Evolutionary conservation across 164 flowering plant species (phyloP).

Genomic region (Santalum album): DNA sequence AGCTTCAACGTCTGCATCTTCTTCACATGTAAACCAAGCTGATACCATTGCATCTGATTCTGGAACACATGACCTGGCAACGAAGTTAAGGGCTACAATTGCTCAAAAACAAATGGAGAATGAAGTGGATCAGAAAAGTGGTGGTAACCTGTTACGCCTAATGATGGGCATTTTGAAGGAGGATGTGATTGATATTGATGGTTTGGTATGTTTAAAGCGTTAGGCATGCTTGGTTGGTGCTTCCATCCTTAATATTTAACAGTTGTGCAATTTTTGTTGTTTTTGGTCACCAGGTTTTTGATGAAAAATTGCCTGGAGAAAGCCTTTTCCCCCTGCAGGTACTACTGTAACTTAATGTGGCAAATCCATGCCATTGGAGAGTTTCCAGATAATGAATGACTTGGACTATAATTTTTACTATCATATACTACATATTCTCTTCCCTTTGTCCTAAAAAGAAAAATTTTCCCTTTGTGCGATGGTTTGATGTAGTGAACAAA

Average conservation of each 20-base stretch:
- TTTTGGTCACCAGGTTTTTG: constrained; percentile 71
- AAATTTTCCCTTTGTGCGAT: too few species aligned
- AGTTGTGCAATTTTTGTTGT: constrained; percentile 4
- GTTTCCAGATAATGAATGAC: too few species aligned
- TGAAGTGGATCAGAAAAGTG: constrained; percentile 63
- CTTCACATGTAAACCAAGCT: constrained; percentile 36
- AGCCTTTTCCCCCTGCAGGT: constrained; percentile 89
- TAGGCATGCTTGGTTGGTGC: constrained; percentile 1
- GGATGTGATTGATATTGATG: constrained; percentile 75
- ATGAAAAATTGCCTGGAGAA: constrained; percentile 81
- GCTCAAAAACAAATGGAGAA: constrained; percentile 82
- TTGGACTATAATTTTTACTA: too few species aligned
- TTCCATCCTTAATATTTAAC: constrained; percentile 3
- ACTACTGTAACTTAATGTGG: too few species aligned
- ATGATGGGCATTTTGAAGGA: constrained; percentile 81
- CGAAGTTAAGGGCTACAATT: constrained; percentile 75
- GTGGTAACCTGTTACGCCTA: constrained; percentile 63
- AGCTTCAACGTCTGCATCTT: constrained; percentile 75
- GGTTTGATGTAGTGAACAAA: too few species aligned
- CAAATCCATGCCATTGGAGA: too few species aligned
- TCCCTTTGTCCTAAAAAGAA: too few species aligned
- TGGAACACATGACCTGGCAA: constrained; percentile 77
- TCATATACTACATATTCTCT: too few species aligned
- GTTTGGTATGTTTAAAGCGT: constrained; percentile 49
- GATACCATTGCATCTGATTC: constrained; percentile 28